These are phyloP conservation scores for Fusarium sp. DNA, from an alignment of 2,329 filamentous ascomycete genomes.

Conservation along the genomic window DNA sequence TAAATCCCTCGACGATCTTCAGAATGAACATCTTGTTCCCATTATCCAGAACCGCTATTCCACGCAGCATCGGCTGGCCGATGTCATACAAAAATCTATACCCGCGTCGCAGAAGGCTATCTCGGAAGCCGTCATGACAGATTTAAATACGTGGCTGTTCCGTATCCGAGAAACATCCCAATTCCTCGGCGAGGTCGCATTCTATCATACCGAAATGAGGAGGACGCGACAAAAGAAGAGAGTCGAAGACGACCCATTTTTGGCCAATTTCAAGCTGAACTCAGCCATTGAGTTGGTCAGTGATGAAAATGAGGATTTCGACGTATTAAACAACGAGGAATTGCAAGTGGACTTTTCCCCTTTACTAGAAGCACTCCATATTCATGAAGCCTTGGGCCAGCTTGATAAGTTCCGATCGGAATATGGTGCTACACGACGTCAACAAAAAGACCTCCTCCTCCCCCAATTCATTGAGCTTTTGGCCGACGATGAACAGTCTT, in stretches of 20 bases:
- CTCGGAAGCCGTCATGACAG: slow-evolving; percentile 95
- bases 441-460: slow-evolving; percentile 91
- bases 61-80: slow-evolving; percentile 92
- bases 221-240: slow-evolving; percentile 85
- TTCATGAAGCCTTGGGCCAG: slow-evolving; percentile 93
- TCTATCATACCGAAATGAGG: slow-evolving; percentile 93
- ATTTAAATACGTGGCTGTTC: slow-evolving; percentile 96
- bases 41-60: slow-evolving; percentile 84
- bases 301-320: slow-evolving; percentile 95
- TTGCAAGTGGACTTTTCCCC: slow-evolving; percentile 95
- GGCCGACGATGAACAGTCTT: slow-evolving; percentile 83
- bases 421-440: slow-evolving; percentile 89
- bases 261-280: slow-evolving; percentile 89
- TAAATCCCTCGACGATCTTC: slow-evolving; percentile 92
- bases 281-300: slow-evolving; percentile 95
- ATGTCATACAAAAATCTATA: slow-evolving; percentile 95
- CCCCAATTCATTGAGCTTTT: slow-evolving; percentile 80
- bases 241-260: slow-evolving; percentile 77
- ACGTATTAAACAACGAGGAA: slow-evolving; percentile 94
- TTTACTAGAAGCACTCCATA: slow-evolving; percentile 93
- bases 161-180: slow-evolving; percentile 95
- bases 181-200: slow-evolving; percentile 93
- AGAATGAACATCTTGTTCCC: slow-evolving; percentile 88
- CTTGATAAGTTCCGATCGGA: slow-evolving; percentile 90
- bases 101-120: slow-evolving; percentile 93